phyloP scores from a whole-genome alignment of 345 rosid genomes.

The Tarenaya hassleriana region DNA sequence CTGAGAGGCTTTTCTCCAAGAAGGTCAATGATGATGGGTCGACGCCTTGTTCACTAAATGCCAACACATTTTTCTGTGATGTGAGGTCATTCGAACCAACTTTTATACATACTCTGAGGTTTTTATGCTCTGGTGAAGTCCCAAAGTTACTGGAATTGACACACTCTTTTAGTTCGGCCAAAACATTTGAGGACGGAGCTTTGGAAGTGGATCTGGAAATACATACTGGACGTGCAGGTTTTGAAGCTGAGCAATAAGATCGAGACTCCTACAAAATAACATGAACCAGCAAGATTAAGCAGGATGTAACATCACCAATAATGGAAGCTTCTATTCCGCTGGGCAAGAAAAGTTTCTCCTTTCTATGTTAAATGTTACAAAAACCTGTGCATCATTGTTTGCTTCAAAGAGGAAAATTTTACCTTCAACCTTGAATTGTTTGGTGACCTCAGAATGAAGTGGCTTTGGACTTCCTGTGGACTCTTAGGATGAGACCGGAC shows the following conservation, averaged over 20 bases:
- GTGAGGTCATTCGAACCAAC: slow-evolving; percentile 73
- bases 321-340: not conserved
- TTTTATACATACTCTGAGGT: slow-evolving; percentile 68
- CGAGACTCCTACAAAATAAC: slow-evolving; percentile 40
- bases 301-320: slow-evolving; percentile 10
- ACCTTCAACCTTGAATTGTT: slow-evolving; percentile 41
- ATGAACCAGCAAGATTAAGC: slow-evolving; percentile 14
- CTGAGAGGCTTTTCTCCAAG: slow-evolving; percentile 57
- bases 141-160: slow-evolving; percentile 33
- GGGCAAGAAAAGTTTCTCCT: not conserved
- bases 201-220: slow-evolving; percentile 34
- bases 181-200: slow-evolving; percentile 31
- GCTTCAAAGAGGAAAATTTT: slow-evolving; percentile 18
- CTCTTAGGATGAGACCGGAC: slow-evolving; percentile 22
- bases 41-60: slow-evolving; percentile 69
- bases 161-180: slow-evolving; percentile 35
- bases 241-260: slow-evolving; percentile 32
- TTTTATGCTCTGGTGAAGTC: slow-evolving; percentile 51
- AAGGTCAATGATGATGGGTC: slow-evolving; percentile 71
- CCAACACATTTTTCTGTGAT: slow-evolving; percentile 55
- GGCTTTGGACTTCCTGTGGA: slow-evolving; percentile 26
- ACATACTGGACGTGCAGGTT: slow-evolving; percentile 34
- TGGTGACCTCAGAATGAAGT: slow-evolving; percentile 34
- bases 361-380: not conserved
- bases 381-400: not conserved